Base-by-base conservation (phyloP, 352 stramenopile species). In the Phytophthora pluvialis region DNA sequence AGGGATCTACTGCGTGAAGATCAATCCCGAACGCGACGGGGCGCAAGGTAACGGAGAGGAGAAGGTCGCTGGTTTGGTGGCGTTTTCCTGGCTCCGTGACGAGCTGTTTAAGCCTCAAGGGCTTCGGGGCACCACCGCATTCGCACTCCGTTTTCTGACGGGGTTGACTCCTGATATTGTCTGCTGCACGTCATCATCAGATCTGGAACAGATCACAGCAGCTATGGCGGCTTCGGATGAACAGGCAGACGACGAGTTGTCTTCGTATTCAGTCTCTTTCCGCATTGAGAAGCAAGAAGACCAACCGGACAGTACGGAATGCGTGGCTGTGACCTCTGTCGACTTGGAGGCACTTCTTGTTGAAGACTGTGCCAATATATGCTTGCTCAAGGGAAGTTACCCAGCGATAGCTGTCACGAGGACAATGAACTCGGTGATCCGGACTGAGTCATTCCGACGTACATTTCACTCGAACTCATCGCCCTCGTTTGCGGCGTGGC, bases 61-160 rank as follows among this genome's bases (percentile, higher is more conserved):
- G 1, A 51, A 56, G 16, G 28, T 28, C 25, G 25, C 43, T 43
- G 33, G 45, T 21, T 32, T 93, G 5, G 72, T 90, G 13, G 44
- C 90, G 11, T 94, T 93, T 67, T 63, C 73, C 2, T 94, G 86
- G 83, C 63, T 94, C 7, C 52, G 70, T 28, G 77, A 88, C 32
- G 48, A 67, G 4, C 45, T 80, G 5, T 90, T 93, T 56, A 53
- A 81, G 1, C 60, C 71, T 0, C 43, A 74, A 35, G 44, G 29
- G 0, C 65, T 93, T 40, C 84, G 84, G 3, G 77, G 81, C 26
- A 87, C 76, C 0, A 70, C 83, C 13, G 77, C 83, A 11, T 90
- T 90, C 40, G 72, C 90, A 28, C 43, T 94, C 26, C 83, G 83
- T 0, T 88, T 91, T 62, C 39, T 81, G 3, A 70, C 70, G 9